Base-by-base conservation (phyloP, 2,329 filamentous ascomycete species). In the Dactylellina parvicollis region DNA sequence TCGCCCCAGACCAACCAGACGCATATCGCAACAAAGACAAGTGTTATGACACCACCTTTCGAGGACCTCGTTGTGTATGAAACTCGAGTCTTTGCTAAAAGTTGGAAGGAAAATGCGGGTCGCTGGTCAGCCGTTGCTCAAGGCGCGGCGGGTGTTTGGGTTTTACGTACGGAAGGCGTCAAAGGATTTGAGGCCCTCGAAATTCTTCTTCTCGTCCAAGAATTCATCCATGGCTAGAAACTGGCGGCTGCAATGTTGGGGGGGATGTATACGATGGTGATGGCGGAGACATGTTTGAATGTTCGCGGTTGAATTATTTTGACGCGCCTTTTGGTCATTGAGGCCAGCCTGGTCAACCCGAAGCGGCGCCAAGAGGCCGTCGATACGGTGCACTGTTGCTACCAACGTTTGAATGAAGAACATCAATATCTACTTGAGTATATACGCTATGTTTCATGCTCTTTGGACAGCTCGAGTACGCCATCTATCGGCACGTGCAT, bases 21-120 rank as follows among this genome's bases (percentile, higher is more conserved):
- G 75, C 92, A 95, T 75, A 96, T 84, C 55, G 91, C 75, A 72
- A 90, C 83, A 82, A 99, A 91, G 38, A 69, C 55, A 50, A 97
- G 86, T 20, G 95, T 98, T 91, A 93, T 97, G 83, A 96, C 92
- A 75, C 94, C 94, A 78, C 95, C 96, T 78, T 90, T 90, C 36
- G 90, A 86, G 30, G 92, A 96, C 76, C 89, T 87, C 49, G 90
- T 89, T 62, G 95, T 89, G 82, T 97, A 99, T 79, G 94, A 92
- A 14, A 93, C 88, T 83, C 98, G 98, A 60, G 94, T 92, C 85
- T 99, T 98, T 76, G 95, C 93, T 96, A 79, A 60, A 71, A 59
- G 30, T 4, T n/a, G n/a, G n/a, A n/a, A 2, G 24, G 52, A 57
- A 69, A 7, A 44, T 44, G 64, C 5, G 56, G 44, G 42, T 38